Evolutionary conservation across 768 basidiomycete genomes (phyloP).

Genomic region (Rhodotorula babjevae): DNA sequence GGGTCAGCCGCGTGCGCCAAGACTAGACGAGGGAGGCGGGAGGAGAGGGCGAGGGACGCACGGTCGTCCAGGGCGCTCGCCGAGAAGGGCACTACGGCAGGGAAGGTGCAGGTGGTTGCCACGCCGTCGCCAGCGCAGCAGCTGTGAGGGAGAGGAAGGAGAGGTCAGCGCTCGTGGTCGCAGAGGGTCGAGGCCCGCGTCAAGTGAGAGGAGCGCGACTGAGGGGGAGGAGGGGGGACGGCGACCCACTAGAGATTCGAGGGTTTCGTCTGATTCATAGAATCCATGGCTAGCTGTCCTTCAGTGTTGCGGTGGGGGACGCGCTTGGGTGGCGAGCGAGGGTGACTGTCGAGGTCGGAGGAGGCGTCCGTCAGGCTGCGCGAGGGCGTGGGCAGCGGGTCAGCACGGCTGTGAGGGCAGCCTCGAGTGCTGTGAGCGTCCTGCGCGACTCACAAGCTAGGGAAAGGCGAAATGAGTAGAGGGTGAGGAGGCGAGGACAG

Average conservation of each 20-base stretch:
- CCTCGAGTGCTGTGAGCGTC: too few relatives aligned
- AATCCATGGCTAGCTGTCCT: slow-evolving; percentile 8
- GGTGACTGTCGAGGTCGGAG: not conserved
- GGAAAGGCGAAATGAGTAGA: slow-evolving; percentile 1
- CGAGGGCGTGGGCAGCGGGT: not conserved
- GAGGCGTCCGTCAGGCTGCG: slow-evolving; percentile 19
- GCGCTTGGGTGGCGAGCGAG: slow-evolving; percentile 6
- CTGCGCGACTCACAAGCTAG: slow-evolving; percentile 14
- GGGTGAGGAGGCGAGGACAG: not conserved
- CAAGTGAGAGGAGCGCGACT: too few relatives aligned
- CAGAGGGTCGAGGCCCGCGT: too few relatives aligned
- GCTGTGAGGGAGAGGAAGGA: not conserved
- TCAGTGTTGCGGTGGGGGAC: slow-evolving; percentile 7
- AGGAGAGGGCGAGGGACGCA: slow-evolving; percentile 10
- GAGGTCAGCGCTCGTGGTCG: not conserved
- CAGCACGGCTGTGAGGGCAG: not conserved
- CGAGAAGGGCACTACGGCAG: not conserved
- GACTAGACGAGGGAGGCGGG: too few relatives aligned
- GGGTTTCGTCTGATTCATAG: not conserved
- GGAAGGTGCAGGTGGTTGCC: slow-evolving; percentile 1
- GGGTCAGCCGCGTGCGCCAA: not conserved
- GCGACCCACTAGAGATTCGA: not conserved
- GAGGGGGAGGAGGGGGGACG: not conserved
- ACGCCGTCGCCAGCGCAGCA: slow-evolving; percentile 5
- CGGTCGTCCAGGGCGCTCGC: slow-evolving; percentile 21